phyloP scores from a whole-genome alignment of 2,329 filamentous ascomycete genomes.

The Bimuria novae-zelandiae region DNA sequence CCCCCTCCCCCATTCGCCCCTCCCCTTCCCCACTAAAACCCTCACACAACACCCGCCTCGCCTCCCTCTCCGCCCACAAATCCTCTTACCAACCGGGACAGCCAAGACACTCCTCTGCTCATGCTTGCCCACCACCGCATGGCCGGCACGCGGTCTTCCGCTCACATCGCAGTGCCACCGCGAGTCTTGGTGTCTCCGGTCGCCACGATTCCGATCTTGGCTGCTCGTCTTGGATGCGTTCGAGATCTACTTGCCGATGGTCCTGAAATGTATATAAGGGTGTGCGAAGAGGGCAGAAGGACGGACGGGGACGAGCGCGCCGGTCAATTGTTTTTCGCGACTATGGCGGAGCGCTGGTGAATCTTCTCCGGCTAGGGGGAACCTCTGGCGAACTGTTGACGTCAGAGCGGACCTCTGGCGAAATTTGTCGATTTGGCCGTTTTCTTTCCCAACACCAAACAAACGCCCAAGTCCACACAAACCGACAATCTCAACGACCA shows the following conservation, averaged over 20 bases:
- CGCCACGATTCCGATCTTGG: neutral
- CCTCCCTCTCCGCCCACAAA: neutral
- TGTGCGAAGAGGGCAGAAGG: neutral
- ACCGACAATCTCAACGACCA: no score
- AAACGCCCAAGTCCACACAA: no score
- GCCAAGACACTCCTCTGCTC: neutral
- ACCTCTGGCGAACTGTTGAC: slow-evolving; percentile 15
- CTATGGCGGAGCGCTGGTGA: slow-evolving; percentile 31
- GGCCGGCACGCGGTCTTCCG: neutral
- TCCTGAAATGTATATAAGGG: neutral
- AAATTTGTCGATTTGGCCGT: slow-evolving; percentile 10
- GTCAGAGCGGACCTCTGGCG: neutral
- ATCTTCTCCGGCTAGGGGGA: slow-evolving; percentile 12
- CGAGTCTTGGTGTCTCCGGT: neutral
- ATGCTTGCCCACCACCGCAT: neutral
- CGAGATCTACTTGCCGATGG: neutral
- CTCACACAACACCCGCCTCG: neutral
- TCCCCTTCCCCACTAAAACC: no score
- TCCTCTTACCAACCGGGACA: neutral
- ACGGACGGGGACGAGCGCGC: neutral
- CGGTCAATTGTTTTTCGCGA: neutral
- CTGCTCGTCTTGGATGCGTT: neutral
- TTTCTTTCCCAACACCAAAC: slow-evolving; percentile 9
- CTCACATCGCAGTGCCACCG: neutral
- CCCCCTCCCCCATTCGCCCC: no score